Percentiles rank a stretch among this genome's conserved stretches.
These are phyloP conservation scores for Mycosphaerella arachidis DNA, from an alignment of 2,329 filamentous ascomycete species.

Conservation along the genomic window DNA sequence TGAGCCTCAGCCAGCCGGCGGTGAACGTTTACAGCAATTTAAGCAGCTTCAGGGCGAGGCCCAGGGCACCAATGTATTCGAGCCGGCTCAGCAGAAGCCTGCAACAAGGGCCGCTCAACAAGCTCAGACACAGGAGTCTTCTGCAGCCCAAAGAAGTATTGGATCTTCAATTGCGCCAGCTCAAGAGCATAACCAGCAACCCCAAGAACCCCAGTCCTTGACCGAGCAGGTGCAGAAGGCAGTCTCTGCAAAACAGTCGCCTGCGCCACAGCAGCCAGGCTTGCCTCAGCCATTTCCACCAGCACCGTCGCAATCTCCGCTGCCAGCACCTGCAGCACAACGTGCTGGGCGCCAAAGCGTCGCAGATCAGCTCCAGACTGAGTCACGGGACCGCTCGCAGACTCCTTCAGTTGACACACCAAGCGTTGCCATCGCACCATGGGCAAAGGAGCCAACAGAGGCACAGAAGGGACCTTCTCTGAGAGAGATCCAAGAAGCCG, in stretches of 20 bases:
- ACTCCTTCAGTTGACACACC: conserved; percentile 65
- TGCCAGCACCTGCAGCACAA: conserved; percentile 85
- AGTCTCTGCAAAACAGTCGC: conserved; percentile 55
- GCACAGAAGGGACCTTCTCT: conserved; percentile 80
- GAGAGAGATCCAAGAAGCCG: conserved; percentile 93
- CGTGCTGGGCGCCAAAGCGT: conserved; percentile 71
- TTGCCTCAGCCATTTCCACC: conserved; percentile 74
- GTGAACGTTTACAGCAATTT: conserved; percentile 77
- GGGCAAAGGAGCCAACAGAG: conserved; percentile 79
- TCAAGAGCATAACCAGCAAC: conserved; percentile 26
- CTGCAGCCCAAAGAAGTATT: conserved; percentile 21
- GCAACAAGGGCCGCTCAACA: conserved; percentile 26
- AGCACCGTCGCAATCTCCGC: conserved; percentile 69
- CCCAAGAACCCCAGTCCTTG: conserved; percentile 59
- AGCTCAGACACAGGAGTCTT: conserved; percentile 15
- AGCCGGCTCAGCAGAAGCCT: conserved; percentile 30
- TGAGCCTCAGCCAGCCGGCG: conserved; percentile 42
- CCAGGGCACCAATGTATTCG: conserved; percentile 16
- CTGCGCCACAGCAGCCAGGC: conserved; percentile 49
- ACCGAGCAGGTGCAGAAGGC: conserved; percentile 83
- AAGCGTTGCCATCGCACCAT: conserved; percentile 76
- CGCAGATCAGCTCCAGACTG: conserved; percentile 64
- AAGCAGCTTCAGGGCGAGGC: conserved; percentile 61
- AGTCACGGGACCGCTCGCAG: conserved; percentile 68
- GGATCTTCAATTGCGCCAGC: conserved; percentile 12